phyloP scores from a whole-genome alignment of 1,284 basidiomycete species.

The Trametes versicolor region DNA sequence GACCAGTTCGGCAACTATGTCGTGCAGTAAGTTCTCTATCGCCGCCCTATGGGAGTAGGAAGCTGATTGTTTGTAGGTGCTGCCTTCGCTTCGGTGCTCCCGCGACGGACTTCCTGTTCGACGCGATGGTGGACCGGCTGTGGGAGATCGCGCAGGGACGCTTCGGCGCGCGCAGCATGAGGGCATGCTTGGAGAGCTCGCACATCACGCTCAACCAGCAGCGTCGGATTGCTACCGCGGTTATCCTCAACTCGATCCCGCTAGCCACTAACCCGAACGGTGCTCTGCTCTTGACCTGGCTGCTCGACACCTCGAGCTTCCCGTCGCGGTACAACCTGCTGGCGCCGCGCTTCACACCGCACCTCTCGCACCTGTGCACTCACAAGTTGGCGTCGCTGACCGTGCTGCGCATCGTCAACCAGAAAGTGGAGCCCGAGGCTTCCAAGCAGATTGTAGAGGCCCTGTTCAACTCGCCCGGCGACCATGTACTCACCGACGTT shows the following conservation, averaged over 20 bases:
- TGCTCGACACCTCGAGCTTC: slow-evolving; percentile 93
- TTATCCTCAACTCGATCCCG: slow-evolving; percentile 97
- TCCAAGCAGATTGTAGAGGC: slow-evolving; percentile 86
- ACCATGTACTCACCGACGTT: slow-evolving; percentile 93
- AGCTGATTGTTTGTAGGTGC: slow-evolving; percentile 60
- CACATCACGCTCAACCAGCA: slow-evolving; percentile 89
- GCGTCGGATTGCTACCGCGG: slow-evolving; percentile 93
- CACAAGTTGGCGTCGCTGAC: slow-evolving; percentile 98
- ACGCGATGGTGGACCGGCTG: slow-evolving; percentile 97
- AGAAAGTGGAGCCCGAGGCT: slow-evolving; percentile 88
- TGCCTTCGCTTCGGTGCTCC: slow-evolving; percentile 93
- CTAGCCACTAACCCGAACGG: slow-evolving; percentile 98
- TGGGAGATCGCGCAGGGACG: slow-evolving; percentile 98
- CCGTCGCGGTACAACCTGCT: slow-evolving; percentile 93
- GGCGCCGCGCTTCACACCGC: slow-evolving; percentile 95
- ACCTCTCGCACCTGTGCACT: slow-evolving; percentile 95
- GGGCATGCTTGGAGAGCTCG: slow-evolving; percentile 93
- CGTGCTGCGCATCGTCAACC: slow-evolving; percentile 92
- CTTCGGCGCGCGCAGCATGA: slow-evolving; percentile 97
- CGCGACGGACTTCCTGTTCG: slow-evolving; percentile 94
- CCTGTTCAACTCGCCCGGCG: slow-evolving; percentile 85
- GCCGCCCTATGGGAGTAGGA: slow-evolving; percentile 1
- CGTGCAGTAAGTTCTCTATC: slow-evolving; percentile 75
- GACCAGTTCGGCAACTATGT: slow-evolving; percentile 99
- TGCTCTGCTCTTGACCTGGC: slow-evolving; percentile 94